phyloP scores from a whole-genome alignment of 1,284 basidiomycete genomes.

The Ustilago esculenta region DNA sequence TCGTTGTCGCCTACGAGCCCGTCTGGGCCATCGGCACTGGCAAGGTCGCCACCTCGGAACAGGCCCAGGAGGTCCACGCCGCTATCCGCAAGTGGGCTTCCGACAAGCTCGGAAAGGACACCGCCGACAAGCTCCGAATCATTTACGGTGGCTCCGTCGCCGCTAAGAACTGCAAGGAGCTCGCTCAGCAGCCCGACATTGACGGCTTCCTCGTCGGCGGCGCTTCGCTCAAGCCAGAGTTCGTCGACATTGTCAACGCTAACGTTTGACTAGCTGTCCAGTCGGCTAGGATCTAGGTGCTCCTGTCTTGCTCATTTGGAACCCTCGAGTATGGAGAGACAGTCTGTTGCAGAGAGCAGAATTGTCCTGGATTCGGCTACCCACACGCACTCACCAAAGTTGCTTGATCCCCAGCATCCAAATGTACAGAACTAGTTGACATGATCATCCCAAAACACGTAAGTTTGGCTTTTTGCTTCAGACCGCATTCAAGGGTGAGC shows the following conservation, averaged over 20 bases:
- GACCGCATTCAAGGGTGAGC: too few relatives aligned
- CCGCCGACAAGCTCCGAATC: slow-evolving; percentile 82
- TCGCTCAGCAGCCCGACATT: slow-evolving; percentile 76
- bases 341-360: not conserved
- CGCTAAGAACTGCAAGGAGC: slow-evolving; percentile 83
- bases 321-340: too few relatives aligned
- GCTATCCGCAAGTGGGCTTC: slow-evolving; percentile 83
- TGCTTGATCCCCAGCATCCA: too few relatives aligned
- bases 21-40: slow-evolving; percentile 99
- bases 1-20: slow-evolving; percentile 84
- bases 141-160: slow-evolving; percentile 97
- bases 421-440: too few relatives aligned
- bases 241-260: slow-evolving; percentile 82
- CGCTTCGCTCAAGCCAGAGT: slow-evolving; percentile 94
- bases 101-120: slow-evolving; percentile 75
- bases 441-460: too few relatives aligned
- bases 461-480: too few relatives aligned
- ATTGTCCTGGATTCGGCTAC: slow-evolving; percentile 5
- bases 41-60: slow-evolving; percentile 87
- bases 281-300: slow-evolving; percentile 33
- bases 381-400: not conserved
- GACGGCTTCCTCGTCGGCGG: slow-evolving; percentile 99
- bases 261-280: slow-evolving; percentile 36
- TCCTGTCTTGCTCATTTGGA: not conserved
- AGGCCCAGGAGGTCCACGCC: slow-evolving; percentile 91